Base-by-base conservation (phyloP, 2,329 filamentous ascomycete species). In the Nothopassalora personata region DNA sequence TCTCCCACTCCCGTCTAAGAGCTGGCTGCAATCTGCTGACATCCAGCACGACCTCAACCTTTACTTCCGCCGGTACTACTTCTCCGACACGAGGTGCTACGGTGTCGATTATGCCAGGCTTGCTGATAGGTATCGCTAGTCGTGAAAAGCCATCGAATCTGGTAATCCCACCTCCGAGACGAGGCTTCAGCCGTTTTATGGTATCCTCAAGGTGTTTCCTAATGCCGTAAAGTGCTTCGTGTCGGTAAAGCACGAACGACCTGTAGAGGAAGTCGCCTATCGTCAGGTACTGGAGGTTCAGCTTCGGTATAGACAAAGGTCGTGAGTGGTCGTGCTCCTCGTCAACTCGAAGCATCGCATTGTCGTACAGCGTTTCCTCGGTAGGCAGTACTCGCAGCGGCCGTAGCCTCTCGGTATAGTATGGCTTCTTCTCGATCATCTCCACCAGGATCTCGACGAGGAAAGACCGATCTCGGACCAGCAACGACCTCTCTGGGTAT, bases 241-340 rank as follows among this genome's bases (percentile, higher is more conserved):
- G 89, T 45, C 93, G 86, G 72, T 96, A 94, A 8, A 99, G 79
- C 13, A 95, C 82, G 68, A 97, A 87, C 0, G 93, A 91, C 62
- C 95, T 85, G 91, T 92, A 99, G n/a, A 99, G 77, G 68, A 99
- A 99, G 73, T 99, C 94, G 2, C 91, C 91, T 53, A 96, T 85
- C 2, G 92, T 96, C 13, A 99, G 80, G 74, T 99, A 99, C 71
- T 99, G 94, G 30, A 99, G 79, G 67, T 97, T 99, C 49, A 97
- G 77, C 72, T 99, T 99, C 2, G 94, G 94, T 47, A 99, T 85
- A 2, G 94, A 90, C 59, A 99, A 80, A 5, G 94, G 92, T 51
- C 85, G 85, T 27, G 90, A 91, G 28, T 92, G 92, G 72, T 96
- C 88, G 68, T 97, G 97, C 7, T 81, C 81, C 7, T 81, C 81